Evolutionary conservation across 2,329 filamentous ascomycete genomes (phyloP), one percentile per base, ranked within the genome.

Genomic region (Aspergillus sp.): DNA sequence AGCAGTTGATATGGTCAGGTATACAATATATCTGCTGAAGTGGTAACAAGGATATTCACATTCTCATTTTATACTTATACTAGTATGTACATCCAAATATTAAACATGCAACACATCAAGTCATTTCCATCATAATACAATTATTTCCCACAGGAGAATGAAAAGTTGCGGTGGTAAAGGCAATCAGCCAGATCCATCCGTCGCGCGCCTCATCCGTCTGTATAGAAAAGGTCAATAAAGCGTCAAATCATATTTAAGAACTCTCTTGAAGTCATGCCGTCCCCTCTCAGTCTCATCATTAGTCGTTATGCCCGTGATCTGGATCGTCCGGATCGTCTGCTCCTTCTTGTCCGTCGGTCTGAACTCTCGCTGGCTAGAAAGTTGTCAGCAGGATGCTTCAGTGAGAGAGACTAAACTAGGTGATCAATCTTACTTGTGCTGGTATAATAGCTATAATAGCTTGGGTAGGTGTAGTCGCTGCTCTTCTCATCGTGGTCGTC

Each of bases 321-420:
- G 39, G 67, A 68, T 63, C 63, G 59, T 58, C 67, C 61, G 34
- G 68, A 69, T 49, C 66, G 63, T 50, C 70, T 65, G 36, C 68
- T 68, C 41, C 70, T 64, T 58, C 70, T 62, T 11, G 62, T 64
- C n/a, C 58, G 57, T 59, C 63, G 65, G 67, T 65, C 69, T 62
- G 77, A 78, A 59, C 76, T 78, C 65, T 71, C 71, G 66, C 71
- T 77, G 64, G 76, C 78, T 80, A 62, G 49, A 55, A 63, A 39
- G 42, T n/a, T 57, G 56, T 60, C 57, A 58, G 52, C 36, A 58
- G 39, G 12, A 47, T 34, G n/a, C 41, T 34, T 55, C 12, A 45
- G 38, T 13, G 11, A 32, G 17, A 18, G 2, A 18, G 15, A 18
- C 5, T 18, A 39, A n/a, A 39, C 39, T 38, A 41, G 34, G 71